Base-by-base conservation (phyloP, 805 yeast species). In the Candida ovalis region DNA sequence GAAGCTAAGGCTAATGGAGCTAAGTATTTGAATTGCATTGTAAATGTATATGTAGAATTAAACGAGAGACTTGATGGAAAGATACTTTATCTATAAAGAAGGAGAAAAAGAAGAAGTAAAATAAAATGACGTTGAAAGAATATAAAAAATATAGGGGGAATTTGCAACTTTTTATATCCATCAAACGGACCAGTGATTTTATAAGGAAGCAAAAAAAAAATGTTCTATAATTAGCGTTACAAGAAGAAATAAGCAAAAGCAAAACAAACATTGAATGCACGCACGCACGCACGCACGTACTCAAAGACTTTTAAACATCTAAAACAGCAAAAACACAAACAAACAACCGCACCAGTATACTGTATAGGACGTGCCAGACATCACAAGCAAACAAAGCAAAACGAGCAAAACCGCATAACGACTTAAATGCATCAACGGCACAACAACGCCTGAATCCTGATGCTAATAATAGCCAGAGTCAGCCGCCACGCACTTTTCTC, bases 1-100 rank as follows among this genome's bases (percentile, higher is more conserved):
- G 61, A 57, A 47, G 69, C 70, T 55, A 67, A 57, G 56, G 70
- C 66, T 52, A 67, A 58, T 52, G 69, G 59, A 46, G 70, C 62
- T 50, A 67, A 47, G 57, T 51, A 52, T 48, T 51, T 54, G 68
- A 66, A 66, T 61, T 67, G 71, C 71, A 67, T 67, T 64, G 55
- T 62, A n/a, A 39, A 7, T 12, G 15, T 30, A 10, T 43, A 25
- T 38, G 33, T 33, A 32, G 28, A 7, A 30, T 44, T 38, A 62
- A 66, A 68, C 70, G 70, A 66, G 47, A 49, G 69, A 61, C 66
- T 52, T 30, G 35, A 17, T 30, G 35, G 15, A 30, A 54, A 43
- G 23, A 30, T 44, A 38, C 35, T 44, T 50, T 36, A 28, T 46
- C 47, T 36, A 23, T 21, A 37, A 38, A 30, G 42, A 43, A 36